These are phyloP conservation scores for Alternaria consortialis DNA, from an alignment of 2,329 filamentous ascomycete genomes.

Conservation along the genomic window DNA sequence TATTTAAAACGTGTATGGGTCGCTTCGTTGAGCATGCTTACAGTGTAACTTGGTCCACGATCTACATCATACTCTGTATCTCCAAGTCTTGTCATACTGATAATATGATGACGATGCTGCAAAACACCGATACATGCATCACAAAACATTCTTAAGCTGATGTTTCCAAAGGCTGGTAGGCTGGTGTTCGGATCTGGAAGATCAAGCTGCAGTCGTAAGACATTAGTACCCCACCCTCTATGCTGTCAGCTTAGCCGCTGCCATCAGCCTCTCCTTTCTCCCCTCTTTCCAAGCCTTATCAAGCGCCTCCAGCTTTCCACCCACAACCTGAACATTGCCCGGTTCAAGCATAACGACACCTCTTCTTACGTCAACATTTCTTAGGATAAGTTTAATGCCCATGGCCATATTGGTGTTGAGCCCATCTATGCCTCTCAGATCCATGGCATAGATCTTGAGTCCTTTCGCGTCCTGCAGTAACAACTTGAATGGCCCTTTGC, in stretches of 20 bases:
- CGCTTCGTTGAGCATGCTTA: neutral
- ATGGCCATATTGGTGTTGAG: constrained; percentile 75
- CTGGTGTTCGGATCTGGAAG: neutral
- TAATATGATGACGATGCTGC: neutral
- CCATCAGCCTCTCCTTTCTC: constrained; percentile 73
- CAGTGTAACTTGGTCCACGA: neutral
- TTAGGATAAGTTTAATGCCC: constrained; percentile 81
- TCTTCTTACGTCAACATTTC: constrained; percentile 71
- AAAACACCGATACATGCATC: constrained; percentile 1
- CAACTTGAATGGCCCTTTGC: constrained; percentile 76
- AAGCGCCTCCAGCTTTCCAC: constrained; percentile 84
- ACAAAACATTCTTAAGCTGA: neutral
- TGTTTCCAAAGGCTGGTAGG: neutral
- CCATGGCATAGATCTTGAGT: constrained; percentile 76
- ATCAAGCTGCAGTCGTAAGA: neutral
- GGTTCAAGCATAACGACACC: constrained; percentile 83
- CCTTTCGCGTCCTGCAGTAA: constrained; percentile 77
- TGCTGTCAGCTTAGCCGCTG: constrained; percentile 56
- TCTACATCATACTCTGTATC: neutral
- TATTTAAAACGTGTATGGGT: neutral
- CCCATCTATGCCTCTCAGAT: constrained; percentile 71
- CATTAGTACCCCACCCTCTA: neutral
- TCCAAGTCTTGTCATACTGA: neutral
- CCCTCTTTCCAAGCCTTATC: constrained; percentile 80
- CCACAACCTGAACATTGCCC: constrained; percentile 73